Evolutionary conservation across 495 filamentous ascomycete genomes (phyloP), one percentile per base, ranked within the genome.

Genomic region (Penicillium chermesinum): DNA sequence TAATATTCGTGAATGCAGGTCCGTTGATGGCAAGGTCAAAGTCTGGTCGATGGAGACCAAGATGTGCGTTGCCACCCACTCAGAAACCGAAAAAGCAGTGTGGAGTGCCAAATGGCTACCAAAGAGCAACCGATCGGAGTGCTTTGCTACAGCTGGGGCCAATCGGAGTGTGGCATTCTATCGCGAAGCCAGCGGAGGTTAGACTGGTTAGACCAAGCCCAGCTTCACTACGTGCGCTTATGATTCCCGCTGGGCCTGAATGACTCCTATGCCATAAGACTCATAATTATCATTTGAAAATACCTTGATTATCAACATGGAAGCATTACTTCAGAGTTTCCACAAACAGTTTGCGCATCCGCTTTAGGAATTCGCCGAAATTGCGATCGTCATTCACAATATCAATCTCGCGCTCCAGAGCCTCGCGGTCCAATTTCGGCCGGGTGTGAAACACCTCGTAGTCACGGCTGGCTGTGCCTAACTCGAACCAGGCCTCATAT

Each of bases 21-120:
- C 88, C 0, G 85, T 89, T 51, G 91, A 97, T 59, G 91, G 91
- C 22, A 96, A 95, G 65, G 86, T 84, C 18, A 95, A 95, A 63
- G 88, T 97, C 30, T 97, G 93, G 93, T 89, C 87, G 5, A 81
- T 94, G 36, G 87, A 94, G 19, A 79, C 78, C 42, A 80, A 82
- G 35, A 73, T 72, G 15, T 97, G 93, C 63, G 91, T 98, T 32
- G 90, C 93, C 32, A 97, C 94, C 15, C 90, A 96, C 62, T 87
- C 83, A 18, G 89, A 97, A 68, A 88, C 85, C 2, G 90, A 94
- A 45, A 85, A 86, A 54, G 82, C 87, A 1, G 57, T 97, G 25
- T 96, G 94, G 89, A 76, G 76, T 46, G 89, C 88, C 21, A 85
- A 83, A 52, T 97, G 93, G 91, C 64, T 97, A 46, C 89, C 89